Conservation (phyloP, 108 stramenopile genomes). For the Pseudonitzschia multiseries region DNA sequence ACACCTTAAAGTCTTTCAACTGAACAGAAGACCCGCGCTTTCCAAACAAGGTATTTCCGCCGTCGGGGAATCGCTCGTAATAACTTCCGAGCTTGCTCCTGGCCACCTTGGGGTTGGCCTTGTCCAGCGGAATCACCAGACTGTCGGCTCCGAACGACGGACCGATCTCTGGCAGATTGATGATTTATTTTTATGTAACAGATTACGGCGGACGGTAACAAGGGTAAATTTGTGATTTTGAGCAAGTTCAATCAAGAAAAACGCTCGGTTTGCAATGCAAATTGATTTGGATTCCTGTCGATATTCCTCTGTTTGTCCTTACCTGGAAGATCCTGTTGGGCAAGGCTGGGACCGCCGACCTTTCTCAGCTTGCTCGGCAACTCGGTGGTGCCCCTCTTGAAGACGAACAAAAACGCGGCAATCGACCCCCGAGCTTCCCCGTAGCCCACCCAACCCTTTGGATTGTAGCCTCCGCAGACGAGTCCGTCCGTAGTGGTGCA, state of each 20-base stretch:
- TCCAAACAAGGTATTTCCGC: conserved; percentile 73
- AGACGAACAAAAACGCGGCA: conserved; percentile 80
- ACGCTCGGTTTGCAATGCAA: conserved; percentile 46
- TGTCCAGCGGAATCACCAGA: conserved; percentile 64
- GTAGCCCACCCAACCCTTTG: conserved; percentile 30
- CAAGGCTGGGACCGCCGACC: conserved; percentile 80
- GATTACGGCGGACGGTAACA: too few relatives aligned
- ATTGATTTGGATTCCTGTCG: too few relatives aligned
- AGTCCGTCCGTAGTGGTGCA: conserved; percentile 53
- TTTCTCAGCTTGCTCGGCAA: conserved; percentile 69
- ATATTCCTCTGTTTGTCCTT: not conserved
- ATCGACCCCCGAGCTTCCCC: conserved; percentile 83
- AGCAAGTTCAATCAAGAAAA: too few relatives aligned
- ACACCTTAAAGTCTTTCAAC: conserved; percentile 71
- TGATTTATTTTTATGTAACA: not conserved
- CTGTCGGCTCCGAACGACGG: conserved; percentile 83
- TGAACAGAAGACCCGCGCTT: conserved; percentile 52
- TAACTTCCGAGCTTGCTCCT: conserved; percentile 78
- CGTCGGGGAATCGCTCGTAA: conserved; percentile 78
- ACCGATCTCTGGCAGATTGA: conserved; percentile 45
- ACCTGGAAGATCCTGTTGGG: conserved; percentile 38
- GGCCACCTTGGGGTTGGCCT: conserved; percentile 57
- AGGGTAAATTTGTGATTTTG: too few relatives aligned
- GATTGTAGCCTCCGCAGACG: conserved; percentile 54
- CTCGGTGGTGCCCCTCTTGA: conserved; percentile 34